Percentiles rank a stretch among this genome's conserved stretches.
These are phyloP conservation scores for Pythium aristosporum DNA, from an alignment of 352 stramenopile genomes.

Conservation along the genomic window DNA sequence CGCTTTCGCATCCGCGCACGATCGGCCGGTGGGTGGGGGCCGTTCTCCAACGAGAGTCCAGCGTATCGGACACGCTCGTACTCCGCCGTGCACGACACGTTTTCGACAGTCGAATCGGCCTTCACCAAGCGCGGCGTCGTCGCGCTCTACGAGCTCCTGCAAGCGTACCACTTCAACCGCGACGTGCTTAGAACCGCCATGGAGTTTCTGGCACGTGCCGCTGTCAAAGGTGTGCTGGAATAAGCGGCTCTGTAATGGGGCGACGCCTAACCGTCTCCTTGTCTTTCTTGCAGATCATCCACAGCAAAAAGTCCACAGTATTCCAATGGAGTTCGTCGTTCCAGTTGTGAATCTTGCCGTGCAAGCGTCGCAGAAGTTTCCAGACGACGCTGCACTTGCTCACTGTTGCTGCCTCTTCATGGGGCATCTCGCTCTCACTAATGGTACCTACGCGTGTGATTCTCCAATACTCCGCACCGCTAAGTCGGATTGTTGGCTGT, in stretches of 20 bases:
- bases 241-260: too few relatives aligned
- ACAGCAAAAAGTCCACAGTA: neutral
- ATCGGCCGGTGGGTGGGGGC: conserved; percentile 60
- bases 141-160: conserved; percentile 45
- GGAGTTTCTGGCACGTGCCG: conserved; percentile 43
- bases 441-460: conserved; percentile 4
- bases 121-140: conserved; percentile 19
- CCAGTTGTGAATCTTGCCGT: conserved; percentile 21
- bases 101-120: conserved; percentile 31
- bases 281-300: neutral
- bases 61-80: conserved; percentile 43
- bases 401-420: conserved; percentile 40
- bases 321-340: neutral
- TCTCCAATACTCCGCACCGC: neutral
- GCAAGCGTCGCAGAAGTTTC: conserved; percentile 47
- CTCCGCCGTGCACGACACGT: conserved; percentile 33
- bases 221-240: conserved; percentile 30
- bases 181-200: conserved; percentile 41
- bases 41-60: conserved; percentile 41
- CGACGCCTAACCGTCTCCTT: neutral
- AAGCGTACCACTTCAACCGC: conserved; percentile 32
- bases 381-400: conserved; percentile 41
- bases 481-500: neutral
- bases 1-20: conserved; percentile 62
- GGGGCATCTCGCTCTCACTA: conserved; percentile 38